Evolutionary conservation across 441 rosid genomes (phyloP).

Genomic region (Pelargonium citronellum): DNA sequence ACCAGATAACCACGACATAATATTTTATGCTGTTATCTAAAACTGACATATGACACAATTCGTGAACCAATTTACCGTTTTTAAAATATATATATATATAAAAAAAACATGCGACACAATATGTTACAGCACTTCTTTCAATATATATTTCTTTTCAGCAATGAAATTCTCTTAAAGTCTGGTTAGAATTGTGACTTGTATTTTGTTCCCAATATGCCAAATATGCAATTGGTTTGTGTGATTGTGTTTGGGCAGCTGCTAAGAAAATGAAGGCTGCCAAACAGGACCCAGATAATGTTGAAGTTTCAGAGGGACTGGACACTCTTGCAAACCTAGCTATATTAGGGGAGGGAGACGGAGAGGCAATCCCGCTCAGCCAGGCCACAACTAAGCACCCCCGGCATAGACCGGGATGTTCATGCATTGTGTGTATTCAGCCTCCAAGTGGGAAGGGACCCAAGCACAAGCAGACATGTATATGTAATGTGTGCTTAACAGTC

Average conservation of each 20-base stretch:
- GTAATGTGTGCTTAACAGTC: slow-evolving; percentile 45
- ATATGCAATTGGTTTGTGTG: slow-evolving; percentile 10
- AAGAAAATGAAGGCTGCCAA: slow-evolving; percentile 52
- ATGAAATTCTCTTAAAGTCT: too few relatives aligned
- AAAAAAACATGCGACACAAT: too few relatives aligned
- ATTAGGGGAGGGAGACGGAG: slow-evolving; percentile 22
- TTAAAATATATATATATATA: too few relatives aligned
- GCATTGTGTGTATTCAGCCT: slow-evolving; percentile 68
- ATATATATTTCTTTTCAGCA: too few relatives aligned
- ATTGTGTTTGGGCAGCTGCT: slow-evolving; percentile 31
- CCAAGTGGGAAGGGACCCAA: slow-evolving; percentile 67
- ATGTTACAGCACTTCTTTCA: too few relatives aligned
- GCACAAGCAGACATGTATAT: slow-evolving; percentile 53
- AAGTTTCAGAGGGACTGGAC: slow-evolving; percentile 52
- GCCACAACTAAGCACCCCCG: slow-evolving; percentile 70
- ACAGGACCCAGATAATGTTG: slow-evolving; percentile 39
- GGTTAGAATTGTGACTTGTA: slow-evolving; percentile 9
- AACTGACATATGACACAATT: too few relatives aligned
- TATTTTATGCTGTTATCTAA: not conserved
- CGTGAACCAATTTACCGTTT: too few relatives aligned
- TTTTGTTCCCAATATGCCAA: slow-evolving; percentile 16
- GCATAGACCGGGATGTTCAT: slow-evolving; percentile 61
- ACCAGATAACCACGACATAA: not conserved
- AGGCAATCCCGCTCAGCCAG: slow-evolving; percentile 27
- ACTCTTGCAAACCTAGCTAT: slow-evolving; percentile 46